Conservation (phyloP, 352 stramenopile species). For the Globisporangium nunn region DNA sequence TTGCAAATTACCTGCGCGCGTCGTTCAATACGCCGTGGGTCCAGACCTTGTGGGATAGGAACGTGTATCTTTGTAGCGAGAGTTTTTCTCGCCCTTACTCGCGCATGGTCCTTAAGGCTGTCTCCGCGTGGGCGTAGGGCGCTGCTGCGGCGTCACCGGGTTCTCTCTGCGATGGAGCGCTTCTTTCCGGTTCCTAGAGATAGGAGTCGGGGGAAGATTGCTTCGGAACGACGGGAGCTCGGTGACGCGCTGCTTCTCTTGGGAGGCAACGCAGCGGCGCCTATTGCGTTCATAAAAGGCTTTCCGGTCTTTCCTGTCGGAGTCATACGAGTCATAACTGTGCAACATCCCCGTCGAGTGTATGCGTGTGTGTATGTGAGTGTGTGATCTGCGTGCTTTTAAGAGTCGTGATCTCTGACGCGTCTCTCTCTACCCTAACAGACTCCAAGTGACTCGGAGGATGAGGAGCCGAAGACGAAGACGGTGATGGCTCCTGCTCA, state of each 20-base stretch:
- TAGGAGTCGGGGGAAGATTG: slow-evolving; percentile 3
- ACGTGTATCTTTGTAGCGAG: slow-evolving; percentile 58
- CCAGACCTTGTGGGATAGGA: slow-evolving; percentile 86
- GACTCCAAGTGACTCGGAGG: slow-evolving; percentile 35
- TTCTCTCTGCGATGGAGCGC: slow-evolving; percentile 21
- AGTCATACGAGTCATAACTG: slow-evolving; percentile 92
- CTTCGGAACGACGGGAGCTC: slow-evolving; percentile 6
- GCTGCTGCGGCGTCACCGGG: slow-evolving; percentile 21
- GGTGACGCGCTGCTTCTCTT: too few species aligned
- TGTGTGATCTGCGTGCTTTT: slow-evolving; percentile 7
- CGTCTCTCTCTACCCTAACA: slow-evolving; percentile 7
- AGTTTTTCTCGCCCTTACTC: slow-evolving; percentile 80
- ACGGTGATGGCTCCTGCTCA: not conserved
- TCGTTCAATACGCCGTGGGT: slow-evolving; percentile 47
- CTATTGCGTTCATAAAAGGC: slow-evolving; percentile 56
- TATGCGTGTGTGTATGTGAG: slow-evolving; percentile 11
- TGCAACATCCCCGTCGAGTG: slow-evolving; percentile 55
- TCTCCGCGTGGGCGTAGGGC: slow-evolving; percentile 69
- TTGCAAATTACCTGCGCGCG: slow-evolving; percentile 58
- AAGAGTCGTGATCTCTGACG: slow-evolving; percentile 11
- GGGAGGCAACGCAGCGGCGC: slow-evolving; percentile 6
- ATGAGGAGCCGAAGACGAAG: slow-evolving; percentile 20
- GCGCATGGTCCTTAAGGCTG: slow-evolving; percentile 89
- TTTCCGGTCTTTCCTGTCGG: slow-evolving; percentile 67
- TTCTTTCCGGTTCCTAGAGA: slow-evolving; percentile 9